Evolutionary conservation across 768 basidiomycete species (phyloP), one percentile per base, ranked within the genome.

Genomic region (Mycena alexandri): DNA sequence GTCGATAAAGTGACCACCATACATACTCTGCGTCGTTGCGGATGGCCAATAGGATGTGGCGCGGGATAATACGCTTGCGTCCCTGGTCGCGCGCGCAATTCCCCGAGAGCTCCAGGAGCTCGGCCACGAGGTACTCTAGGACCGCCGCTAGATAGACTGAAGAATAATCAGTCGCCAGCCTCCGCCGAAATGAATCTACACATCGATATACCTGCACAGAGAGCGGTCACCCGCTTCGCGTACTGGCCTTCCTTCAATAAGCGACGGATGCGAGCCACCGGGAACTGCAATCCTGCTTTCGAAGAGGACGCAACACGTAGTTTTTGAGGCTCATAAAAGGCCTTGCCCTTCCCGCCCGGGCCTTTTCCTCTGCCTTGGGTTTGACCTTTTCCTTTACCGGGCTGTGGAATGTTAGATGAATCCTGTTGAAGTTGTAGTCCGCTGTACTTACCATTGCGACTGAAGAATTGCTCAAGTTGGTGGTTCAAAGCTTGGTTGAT

Each of bases 61-160:
- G 88, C 81, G 94, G 94, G 21, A 91, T 89, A 71, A 95, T 94
- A 81, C 92, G 89, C 68, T 87, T 85, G 84, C 92, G 93, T 83
- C 92, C 91, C 83, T 93, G 89, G 75, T 93, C 91, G 67, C 90
- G 87, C 54, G 93, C 92, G 41, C 89, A 87, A 73, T 89, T 89
- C 6, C 94, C 94, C 60, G 94, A 93, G 50, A 95, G 83, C 79
- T 95, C 94, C 58, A 95, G 86, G 74, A 96, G 89, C 79, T 96
- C 94, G 33, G 94, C 94, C 8, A 89, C 87, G 42, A 96, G 86
- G 78, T 96, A 95, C 79, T 95, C 94, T 29, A 95, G 85, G 61
- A 95, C 93, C 57, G 92, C 92, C 64, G 93, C 90, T 64, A 94
- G 87, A 79, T 93, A 94, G 55, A 94, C 94, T 90, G 63, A 21